Evolutionary conservation across 768 basidiomycete species (phyloP), one percentile per base, ranked within the genome.

Genomic region (Pleurotus sapidus): DNA sequence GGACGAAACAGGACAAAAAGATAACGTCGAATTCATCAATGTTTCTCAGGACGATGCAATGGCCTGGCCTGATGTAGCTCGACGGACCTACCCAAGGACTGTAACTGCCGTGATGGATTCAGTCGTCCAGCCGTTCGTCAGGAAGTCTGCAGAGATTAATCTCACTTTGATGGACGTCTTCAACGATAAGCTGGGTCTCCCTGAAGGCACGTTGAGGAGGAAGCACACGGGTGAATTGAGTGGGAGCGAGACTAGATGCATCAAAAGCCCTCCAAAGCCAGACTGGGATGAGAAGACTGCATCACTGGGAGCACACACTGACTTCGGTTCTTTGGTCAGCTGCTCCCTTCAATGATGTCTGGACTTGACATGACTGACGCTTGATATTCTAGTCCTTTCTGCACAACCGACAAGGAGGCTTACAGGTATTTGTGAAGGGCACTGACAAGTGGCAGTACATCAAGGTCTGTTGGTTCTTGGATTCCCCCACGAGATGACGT

Each of bases 41-140:
- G 68, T 89, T 30, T 74, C 87, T 0, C 87, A 87, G 64, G 87
- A 91, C 63, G 88, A 91, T 60, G 84, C 77, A 0, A 65, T 89
- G 0, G 78, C 83, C 0, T 88, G 78, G 72, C 88, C 88, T 0
- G 60, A 66, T 0, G 70, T 77, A 18, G 75, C 73, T 4, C 78
- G 82, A 20, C 77, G 86, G 20, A 74, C 76, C 0, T 91, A 91
- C 63, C 88, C 87, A 0, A 64, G 66, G 0, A 76, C 81, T 0
- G 80, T 83, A 23, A 72, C 78, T 38, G 73, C 72, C 2, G 73
- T 73, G 20, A 87, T 89, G 77, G 67, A 72, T 12, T 69, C 73
- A 0, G 74, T 74, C 2, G 71, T 87, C n/a, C 60, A 62, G 0
- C 83, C 84, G 0, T 88, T 88, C 61, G 71, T 87, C 5, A 74